Evolutionary conservation across 2,329 filamentous ascomycete genomes (phyloP).

Genomic region (Knoxdaviesia proteae): DNA sequence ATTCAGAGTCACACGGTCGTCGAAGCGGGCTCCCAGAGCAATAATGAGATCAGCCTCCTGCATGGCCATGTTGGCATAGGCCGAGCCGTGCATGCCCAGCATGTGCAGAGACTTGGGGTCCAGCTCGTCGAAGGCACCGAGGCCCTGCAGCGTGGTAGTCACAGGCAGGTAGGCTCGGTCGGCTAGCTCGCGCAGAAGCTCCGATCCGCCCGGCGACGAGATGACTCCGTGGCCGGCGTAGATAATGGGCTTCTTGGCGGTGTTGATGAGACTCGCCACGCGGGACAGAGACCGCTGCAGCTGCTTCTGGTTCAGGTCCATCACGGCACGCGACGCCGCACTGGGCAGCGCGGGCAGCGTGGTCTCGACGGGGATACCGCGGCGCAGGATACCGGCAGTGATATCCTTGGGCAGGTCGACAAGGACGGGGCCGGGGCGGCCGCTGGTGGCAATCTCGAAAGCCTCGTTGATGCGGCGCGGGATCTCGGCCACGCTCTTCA

Average conservation of each 20-base stretch:
- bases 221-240: conserved; percentile 88
- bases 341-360: conserved; percentile 64
- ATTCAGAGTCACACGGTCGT: conserved; percentile 77
- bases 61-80: conserved; percentile 95
- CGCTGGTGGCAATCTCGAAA: conserved; percentile 91
- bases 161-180: conserved; percentile 87
- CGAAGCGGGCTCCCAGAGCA: conserved; percentile 80
- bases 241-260: conserved; percentile 82
- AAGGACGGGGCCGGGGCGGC: conserved; percentile 80
- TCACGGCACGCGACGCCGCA: conserved; percentile 64
- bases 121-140: conserved; percentile 81
- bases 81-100: conserved; percentile 95
- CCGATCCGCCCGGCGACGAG: conserved; percentile 55
- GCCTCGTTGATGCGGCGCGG: conserved; percentile 91
- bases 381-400: conserved; percentile 64
- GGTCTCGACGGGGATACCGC: conserved; percentile 59
- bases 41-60: conserved; percentile 94
- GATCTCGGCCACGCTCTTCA: conserved; percentile 83
- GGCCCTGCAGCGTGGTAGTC: conserved; percentile 83
- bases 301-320: conserved; percentile 51
- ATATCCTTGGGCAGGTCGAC: conserved; percentile 95
- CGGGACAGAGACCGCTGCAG: conserved; percentile 53
- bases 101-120: conserved; percentile 92
- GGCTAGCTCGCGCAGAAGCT: conserved; percentile 63
- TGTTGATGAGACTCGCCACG: conserved; percentile 65